These are phyloP conservation scores for Pseudogymnoascus sp. DNA, from an alignment of 2,329 filamentous ascomycete genomes.

Conservation along the genomic window DNA sequence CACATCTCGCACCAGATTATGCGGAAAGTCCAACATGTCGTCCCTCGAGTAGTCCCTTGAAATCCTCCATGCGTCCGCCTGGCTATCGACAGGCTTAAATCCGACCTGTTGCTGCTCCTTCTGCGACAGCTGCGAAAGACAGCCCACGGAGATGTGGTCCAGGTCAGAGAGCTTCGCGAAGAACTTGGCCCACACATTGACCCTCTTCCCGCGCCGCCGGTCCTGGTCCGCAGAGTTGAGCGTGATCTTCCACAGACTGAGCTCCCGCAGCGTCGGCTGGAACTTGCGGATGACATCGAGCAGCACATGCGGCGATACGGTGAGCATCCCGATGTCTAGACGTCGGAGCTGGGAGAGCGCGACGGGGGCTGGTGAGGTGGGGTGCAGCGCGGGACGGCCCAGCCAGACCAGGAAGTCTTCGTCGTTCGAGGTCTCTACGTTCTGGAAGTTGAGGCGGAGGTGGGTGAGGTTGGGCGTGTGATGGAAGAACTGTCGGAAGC, in stretches of 20 bases:
- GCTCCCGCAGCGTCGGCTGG: slow-evolving; percentile 34
- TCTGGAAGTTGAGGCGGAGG: slow-evolving; percentile 45
- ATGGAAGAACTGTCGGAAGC: slow-evolving; percentile 24
- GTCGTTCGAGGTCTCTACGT: too few species aligned
- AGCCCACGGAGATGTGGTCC: slow-evolving; percentile 5
- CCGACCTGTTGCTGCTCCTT: background rate
- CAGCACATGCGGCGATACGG: slow-evolving; percentile 26
- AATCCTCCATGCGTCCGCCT: background rate
- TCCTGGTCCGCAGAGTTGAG: slow-evolving; percentile 17
- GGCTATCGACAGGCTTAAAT: background rate
- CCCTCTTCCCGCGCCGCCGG: slow-evolving; percentile 12
- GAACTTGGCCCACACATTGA: slow-evolving; percentile 36
- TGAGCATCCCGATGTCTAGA: slow-evolving; percentile 39
- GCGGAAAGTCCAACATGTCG: background rate
- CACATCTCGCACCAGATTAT: background rate
- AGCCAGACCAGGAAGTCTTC: too few species aligned
- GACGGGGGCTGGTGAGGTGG: slow-evolving; percentile 22
- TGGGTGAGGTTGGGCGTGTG: slow-evolving; percentile 39
- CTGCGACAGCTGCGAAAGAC: background rate
- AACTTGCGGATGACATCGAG: slow-evolving; percentile 36
- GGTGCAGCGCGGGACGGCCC: background rate
- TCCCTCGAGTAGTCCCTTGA: background rate
- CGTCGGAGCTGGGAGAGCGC: slow-evolving; percentile 31
- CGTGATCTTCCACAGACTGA: slow-evolving; percentile 41
- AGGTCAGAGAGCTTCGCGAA: slow-evolving; percentile 30